phyloP scores from a whole-genome alignment of 2,329 filamentous ascomycete genomes.

The Xylariomycetidae sp. region DNA sequence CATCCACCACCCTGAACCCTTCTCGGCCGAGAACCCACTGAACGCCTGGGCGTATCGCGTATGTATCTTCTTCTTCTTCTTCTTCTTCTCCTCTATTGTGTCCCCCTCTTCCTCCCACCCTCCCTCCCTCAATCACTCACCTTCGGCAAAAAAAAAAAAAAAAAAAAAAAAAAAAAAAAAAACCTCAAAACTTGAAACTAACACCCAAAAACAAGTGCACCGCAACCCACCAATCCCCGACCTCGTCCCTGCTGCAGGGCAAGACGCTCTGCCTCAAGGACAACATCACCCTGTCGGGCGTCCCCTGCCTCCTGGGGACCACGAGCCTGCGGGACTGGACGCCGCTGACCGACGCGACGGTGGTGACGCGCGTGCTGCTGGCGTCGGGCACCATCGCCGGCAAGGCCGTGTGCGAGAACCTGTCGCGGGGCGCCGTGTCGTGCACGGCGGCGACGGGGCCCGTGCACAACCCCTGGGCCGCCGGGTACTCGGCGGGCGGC shows the following conservation, averaged over 20 bases:
- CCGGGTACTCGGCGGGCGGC: conserved; percentile 39
- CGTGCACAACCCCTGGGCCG: conserved; percentile 40
- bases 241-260: conserved; percentile 25
- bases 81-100: no score
- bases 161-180: no score
- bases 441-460: conserved; percentile 38
- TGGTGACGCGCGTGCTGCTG: conserved; percentile 35
- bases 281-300: conserved; percentile 38
- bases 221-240: neutral
- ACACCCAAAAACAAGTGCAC: no score
- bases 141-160: no score
- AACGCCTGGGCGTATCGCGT: conserved; percentile 12
- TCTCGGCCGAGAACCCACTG: conserved; percentile 8
- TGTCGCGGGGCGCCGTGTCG: conserved; percentile 20
- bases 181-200: no score
- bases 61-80: no score
- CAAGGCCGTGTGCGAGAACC: conserved; percentile 22
- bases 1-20: conserved; percentile 19
- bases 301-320: conserved; percentile 38
- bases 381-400: conserved; percentile 36
- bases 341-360: conserved; percentile 37
- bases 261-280: conserved; percentile 41
- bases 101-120: no score
- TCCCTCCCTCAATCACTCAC: no score
- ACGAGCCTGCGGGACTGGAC: conserved; percentile 30